These are phyloP conservation scores for Paramecium primaurelia DNA, from an alignment of 73 alveolate genomes.

Conservation along the genomic window DNA sequence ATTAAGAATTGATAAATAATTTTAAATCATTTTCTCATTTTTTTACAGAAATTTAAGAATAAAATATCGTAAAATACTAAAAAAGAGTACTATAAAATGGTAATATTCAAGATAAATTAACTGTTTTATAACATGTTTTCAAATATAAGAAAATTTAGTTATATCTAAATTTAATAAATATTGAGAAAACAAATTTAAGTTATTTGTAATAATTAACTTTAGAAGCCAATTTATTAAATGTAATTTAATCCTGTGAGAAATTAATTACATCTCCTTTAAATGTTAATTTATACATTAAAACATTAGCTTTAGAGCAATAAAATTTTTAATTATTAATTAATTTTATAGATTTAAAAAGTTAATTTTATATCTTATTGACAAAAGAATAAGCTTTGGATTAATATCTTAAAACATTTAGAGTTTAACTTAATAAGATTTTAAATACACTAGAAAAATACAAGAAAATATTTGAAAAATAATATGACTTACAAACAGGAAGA, in stretches of 20 bases:
- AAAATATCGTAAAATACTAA: not conserved
- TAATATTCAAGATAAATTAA: not conserved
- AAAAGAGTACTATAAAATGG: not conserved
- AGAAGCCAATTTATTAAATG: not conserved
- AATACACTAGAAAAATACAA: not conserved
- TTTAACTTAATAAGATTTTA: not conserved
- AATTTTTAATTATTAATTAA: not conserved
- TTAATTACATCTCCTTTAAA: not conserved
- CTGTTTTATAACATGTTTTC: not conserved
- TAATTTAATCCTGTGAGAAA: not conserved
- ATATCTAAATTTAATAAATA: not conserved
- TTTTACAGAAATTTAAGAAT: not conserved
- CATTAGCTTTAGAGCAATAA: not conserved
- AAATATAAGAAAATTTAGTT: not conserved
- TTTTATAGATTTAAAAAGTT: not conserved
- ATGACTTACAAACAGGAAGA: not conserved
- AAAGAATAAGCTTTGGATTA: not conserved
- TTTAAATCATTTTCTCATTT: not conserved
- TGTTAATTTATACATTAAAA: not conserved
- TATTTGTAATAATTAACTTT: not conserved
- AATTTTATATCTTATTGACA: not conserved
- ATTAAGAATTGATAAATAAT: not conserved
- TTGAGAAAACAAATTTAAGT: not conserved
- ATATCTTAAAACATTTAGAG: not conserved
- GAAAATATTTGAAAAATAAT: not conserved